phyloP scores from a whole-genome alignment of 306 rosid species.

The Argentina anserina region DNA sequence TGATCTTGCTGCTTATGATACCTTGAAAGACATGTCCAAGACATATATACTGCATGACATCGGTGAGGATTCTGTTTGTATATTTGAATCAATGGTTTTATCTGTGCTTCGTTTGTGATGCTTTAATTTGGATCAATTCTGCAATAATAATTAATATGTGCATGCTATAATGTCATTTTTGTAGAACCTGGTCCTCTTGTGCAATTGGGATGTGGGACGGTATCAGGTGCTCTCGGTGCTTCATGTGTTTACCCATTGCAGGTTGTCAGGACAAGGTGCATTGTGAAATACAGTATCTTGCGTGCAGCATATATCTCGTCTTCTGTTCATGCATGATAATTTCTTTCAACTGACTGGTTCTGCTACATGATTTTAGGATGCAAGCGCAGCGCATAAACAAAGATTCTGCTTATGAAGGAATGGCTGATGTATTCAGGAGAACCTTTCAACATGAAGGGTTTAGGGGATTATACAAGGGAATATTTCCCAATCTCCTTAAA shows the following conservation, averaged over 20 bases:
- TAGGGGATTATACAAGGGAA: slow-evolving; percentile 80
- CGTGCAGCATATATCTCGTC: slow-evolving; percentile 17
- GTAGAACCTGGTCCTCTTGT: slow-evolving; percentile 79
- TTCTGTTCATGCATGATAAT: slow-evolving; percentile 14
- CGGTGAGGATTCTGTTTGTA: slow-evolving; percentile 36
- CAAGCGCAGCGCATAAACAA: slow-evolving; percentile 54
- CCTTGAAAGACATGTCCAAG: slow-evolving; percentile 77
- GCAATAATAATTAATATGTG: slow-evolving; percentile 12
- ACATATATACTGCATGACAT: slow-evolving; percentile 55
- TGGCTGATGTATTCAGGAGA: slow-evolving; percentile 73
- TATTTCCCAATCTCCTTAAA: slow-evolving; percentile 78
- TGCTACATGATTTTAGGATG: slow-evolving; percentile 53
- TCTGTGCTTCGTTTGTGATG: not conserved
- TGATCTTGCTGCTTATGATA: slow-evolving; percentile 82
- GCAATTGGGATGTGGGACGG: slow-evolving; percentile 84
- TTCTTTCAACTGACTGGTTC: slow-evolving; percentile 15
- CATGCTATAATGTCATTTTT: slow-evolving; percentile 31
- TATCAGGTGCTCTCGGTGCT: slow-evolving; percentile 93
- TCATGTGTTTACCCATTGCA: slow-evolving; percentile 88
- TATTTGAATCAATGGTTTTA: not conserved
- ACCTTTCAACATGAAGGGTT: slow-evolving; percentile 66
- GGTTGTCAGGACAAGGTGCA: slow-evolving; percentile 80
- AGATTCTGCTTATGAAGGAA: slow-evolving; percentile 45
- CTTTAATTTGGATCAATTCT: slow-evolving; percentile 29
- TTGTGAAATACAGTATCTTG: slow-evolving; percentile 1